Base-by-base conservation (phyloP, 2,329 filamentous ascomycete genomes). In the Annulohypoxylon truncatum region DNA sequence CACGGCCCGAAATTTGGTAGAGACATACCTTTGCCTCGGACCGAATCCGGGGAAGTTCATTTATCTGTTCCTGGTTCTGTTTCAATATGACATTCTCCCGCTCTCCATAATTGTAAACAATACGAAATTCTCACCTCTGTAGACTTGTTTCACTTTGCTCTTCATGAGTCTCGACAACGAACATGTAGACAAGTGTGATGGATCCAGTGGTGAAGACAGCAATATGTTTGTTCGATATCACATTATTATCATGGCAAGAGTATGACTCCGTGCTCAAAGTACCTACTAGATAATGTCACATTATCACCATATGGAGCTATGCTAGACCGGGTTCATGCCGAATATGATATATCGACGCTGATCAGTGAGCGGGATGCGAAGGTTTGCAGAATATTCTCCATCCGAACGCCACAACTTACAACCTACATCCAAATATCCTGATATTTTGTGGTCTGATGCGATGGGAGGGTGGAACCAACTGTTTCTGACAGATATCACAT, bases 11-110 rank as follows among this genome's bases (percentile, higher is more conserved):
- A 18, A 22, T 38, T 31, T 29, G 12, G 13, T 24, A 26, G 18
- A 61, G 15, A 8, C 35, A 31, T 58, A 35, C 12, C 22, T 44
- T 33, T 7, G 18, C 20, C 47, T 44, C 54, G 50, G 54, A 40
- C 51, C 50, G 50, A 60, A 33, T 31, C 44, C 18, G 22, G 31
- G n/a, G 9, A 48, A 31, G 7, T 2, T 29, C 18, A 28, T 24
- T 44, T 24, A 24, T 56, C 46, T 24, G 28, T 24, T 22, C 18
- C 29, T 40, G 28, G 35, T 31, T 33, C 7, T 35, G 46, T 38
- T 42, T 59, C 20, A 50, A 29, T 48, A n/a, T 52, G 18, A 61
- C 61, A 31, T 50, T 51, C 40, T 47, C 22, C 54, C 48, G 10
- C 29, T 35, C 24, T 58, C 20, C 3, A 33, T 29, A 40, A 50